Evolutionary conservation across 495 filamentous ascomycete species (phyloP), one percentile per base, ranked within the genome.

Genomic region (Opeltia flavorubescens): DNA sequence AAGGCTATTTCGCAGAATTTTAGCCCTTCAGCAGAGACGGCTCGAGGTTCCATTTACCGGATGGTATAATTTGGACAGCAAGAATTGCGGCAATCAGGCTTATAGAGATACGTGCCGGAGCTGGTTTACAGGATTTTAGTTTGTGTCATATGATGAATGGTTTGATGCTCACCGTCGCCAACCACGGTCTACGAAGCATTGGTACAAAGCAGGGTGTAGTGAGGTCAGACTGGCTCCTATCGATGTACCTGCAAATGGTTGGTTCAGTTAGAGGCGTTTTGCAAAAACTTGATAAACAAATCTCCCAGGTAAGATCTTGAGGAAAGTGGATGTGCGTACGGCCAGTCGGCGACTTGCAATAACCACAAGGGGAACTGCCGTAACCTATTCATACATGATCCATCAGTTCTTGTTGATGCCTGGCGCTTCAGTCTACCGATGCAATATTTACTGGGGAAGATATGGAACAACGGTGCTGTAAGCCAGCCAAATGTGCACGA

Each of bases 41-140:
- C 26, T 33, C 23, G 6, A n/a, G 13, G 24, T 31, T 24, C 47
- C 23, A 44, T 57, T 26, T 61, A 78, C 78, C 91, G 80, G 52
- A 96, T 79, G 1, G 88, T 93, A 61, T 96, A 95, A 51, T 94
- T 86, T n/a, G 88, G 86, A 59, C 91, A 98, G 58, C 91, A 98
- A 47, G 86, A 84, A 46, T 78, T 66, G 38, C 66, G 72, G 55
- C 81, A 76, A 62, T 96, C 86, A 46, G 86, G 91, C 54, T 91
- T 86, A 68, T 98, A 98, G 53, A 95, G 74, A n/a, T 89, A 68
- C n/a, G 69, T 76, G 7, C 81, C 81, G 33, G 81, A 84, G 60
- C 80, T 82, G 48, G n/a, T 20, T 36, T 43, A 55, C 44, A 41
- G 36, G 34, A 41, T 48, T 65, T 42, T 59, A 52, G 28, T 20